Evolutionary conservation across 73 alveolate species (phyloP).

Genomic region (Paramecium bursaria): DNA sequence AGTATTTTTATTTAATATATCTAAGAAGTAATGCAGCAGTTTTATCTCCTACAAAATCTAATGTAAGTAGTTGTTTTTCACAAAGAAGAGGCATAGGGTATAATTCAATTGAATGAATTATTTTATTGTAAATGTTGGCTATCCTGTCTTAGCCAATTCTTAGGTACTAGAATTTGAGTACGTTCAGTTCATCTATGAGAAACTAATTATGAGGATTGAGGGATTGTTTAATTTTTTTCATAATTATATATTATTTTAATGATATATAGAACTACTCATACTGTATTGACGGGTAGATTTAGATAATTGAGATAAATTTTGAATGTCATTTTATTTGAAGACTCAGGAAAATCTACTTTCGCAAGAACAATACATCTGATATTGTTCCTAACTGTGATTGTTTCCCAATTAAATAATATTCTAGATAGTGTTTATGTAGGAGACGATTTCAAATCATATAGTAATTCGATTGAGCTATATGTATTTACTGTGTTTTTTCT

Average conservation of each 20-base stretch:
- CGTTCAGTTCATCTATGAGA: neutral
- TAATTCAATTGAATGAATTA: slow-evolving; percentile 30
- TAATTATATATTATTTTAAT: too few relatives aligned
- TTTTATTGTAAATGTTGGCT: slow-evolving; percentile 31
- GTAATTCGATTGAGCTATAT: slow-evolving; percentile 8
- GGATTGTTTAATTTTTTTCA: too few relatives aligned
- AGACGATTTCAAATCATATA: too few relatives aligned
- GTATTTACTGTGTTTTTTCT: slow-evolving; percentile 7
- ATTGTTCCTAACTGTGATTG: too few relatives aligned
- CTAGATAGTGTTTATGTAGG: too few relatives aligned
- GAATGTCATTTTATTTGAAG: too few relatives aligned
- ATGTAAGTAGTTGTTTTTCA: slow-evolving; percentile 25
- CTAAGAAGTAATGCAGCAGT: slow-evolving; percentile 5
- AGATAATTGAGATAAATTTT: too few relatives aligned
- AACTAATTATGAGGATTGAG: slow-evolving; percentile 42
- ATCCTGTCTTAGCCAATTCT: slow-evolving; percentile 46
- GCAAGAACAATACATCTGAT: too few relatives aligned
- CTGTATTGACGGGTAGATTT: too few relatives aligned
- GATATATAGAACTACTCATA: too few relatives aligned
- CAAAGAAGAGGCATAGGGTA: slow-evolving; percentile 57
- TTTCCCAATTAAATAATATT: too few relatives aligned
- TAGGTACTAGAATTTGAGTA: neutral
- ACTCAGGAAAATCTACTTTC: too few relatives aligned
- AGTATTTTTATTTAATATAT: slow-evolving; percentile 8
- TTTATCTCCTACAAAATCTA: slow-evolving; percentile 50